Evolutionary conservation across 371 early-diverging fungal species (phyloP).

Genomic region (Fennellomyces sp.): DNA sequence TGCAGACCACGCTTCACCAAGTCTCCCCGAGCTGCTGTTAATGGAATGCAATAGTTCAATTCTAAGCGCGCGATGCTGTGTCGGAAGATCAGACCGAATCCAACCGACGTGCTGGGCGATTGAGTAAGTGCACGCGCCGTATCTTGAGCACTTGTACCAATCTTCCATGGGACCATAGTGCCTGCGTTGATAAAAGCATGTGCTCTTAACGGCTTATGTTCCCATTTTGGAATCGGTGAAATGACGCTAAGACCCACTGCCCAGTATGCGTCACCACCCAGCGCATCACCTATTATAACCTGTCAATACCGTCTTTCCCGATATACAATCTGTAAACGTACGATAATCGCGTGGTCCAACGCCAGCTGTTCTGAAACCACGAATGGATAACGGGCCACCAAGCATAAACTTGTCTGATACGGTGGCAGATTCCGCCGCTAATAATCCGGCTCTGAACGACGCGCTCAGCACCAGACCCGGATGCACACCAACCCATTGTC

Average conservation of each 20-base stretch:
- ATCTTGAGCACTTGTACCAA: conserved; percentile 24
- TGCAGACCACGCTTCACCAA: conserved; percentile 79
- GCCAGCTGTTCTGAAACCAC: conserved; percentile 89
- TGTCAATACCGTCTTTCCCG: too few relatives aligned
- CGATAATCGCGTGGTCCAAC: conserved; percentile 86
- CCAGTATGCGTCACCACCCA: conserved; percentile 89
- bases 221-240: conserved; percentile 79
- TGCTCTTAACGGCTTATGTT: conserved; percentile 66
- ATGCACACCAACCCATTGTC: conserved; percentile 28
- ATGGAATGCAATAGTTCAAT: conserved; percentile 87
- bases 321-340: conserved; percentile 16
- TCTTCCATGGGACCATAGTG: conserved; percentile 58
- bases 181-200: conserved; percentile 93
- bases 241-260: conserved; percentile 79
- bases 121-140: conserved; percentile 38
- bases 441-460: conserved; percentile 71
- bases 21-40: conserved; percentile 75
- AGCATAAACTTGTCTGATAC: conserved; percentile 86
- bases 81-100: conserved; percentile 85
- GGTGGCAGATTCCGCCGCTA: conserved; percentile 61
- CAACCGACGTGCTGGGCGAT: conserved; percentile 71
- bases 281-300: conserved; percentile 61
- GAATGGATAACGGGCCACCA: conserved; percentile 85
- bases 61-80: conserved; percentile 88
- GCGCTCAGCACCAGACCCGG: conserved; percentile 49